These are phyloP conservation scores for Phycomyces nitens DNA, from an alignment of 192 early-diverging fungal genomes.

Conservation along the genomic window DNA sequence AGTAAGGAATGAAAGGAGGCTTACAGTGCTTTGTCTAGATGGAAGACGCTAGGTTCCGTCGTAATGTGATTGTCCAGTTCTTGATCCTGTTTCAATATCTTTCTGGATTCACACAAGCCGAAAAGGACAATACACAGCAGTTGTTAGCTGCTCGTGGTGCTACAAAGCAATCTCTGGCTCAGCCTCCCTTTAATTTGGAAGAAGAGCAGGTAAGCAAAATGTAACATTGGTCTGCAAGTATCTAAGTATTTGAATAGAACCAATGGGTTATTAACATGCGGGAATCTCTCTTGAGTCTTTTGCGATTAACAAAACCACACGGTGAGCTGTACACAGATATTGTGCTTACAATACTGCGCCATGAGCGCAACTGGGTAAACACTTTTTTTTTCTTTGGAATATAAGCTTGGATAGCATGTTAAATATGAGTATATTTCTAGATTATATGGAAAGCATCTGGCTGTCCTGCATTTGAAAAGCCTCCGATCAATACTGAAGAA, in stretches of 20 bases:
- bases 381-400: neutral
- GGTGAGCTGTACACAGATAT: constrained; percentile 64
- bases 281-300: constrained; percentile 41
- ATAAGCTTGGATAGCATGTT: neutral
- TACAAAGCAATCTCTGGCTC: constrained; percentile 43
- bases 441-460: constrained; percentile 77
- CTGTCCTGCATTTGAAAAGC: constrained; percentile 69
- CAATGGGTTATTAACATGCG: constrained; percentile 53
- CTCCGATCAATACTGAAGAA: constrained; percentile 37
- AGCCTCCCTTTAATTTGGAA: constrained; percentile 10
- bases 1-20: neutral
- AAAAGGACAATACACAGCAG: constrained; percentile 43
- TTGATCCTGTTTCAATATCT: constrained; percentile 85
- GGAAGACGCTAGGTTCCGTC: constrained; percentile 75
- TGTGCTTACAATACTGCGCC: constrained; percentile 60
- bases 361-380: constrained; percentile 74
- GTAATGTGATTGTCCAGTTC: constrained; percentile 82
- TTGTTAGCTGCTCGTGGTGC: constrained; percentile 53
- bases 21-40: constrained; percentile 48
- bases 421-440: constrained; percentile 32
- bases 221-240: neutral
- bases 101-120: constrained; percentile 44
- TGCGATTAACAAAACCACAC: constrained; percentile 53
- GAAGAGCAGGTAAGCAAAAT: constrained; percentile 37
- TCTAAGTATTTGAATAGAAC: constrained; percentile 32